Evolutionary conservation across 495 filamentous ascomycete species (phyloP).

Genomic region (Peziza echinospora): DNA sequence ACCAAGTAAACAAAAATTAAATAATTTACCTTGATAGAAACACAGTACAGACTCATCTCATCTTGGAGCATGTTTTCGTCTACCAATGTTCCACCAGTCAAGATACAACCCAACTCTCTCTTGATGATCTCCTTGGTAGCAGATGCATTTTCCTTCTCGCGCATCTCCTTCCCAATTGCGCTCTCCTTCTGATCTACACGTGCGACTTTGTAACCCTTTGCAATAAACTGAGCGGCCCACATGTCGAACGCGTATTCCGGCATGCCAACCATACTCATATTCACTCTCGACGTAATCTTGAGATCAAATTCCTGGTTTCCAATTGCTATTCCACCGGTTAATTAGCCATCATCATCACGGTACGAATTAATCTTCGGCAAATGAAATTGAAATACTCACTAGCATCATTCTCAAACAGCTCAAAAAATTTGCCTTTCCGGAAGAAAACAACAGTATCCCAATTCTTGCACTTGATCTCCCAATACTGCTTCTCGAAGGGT

Average conservation of each 20-base stretch:
- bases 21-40: constrained; percentile 49
- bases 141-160: constrained; percentile 39
- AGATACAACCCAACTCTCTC: constrained; percentile 71
- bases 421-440: constrained; percentile 99
- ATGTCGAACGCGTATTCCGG: constrained; percentile 83
- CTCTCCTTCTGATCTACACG: constrained; percentile 92
- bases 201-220: constrained; percentile 50
- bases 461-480: constrained; percentile 97
- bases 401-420: constrained; percentile 94
- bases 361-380: not conserved
- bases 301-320: constrained; percentile 94
- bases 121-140: constrained; percentile 66
- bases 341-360: not conserved
- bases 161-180: constrained; percentile 92
- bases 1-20: not conserved
- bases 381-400: constrained; percentile 21
- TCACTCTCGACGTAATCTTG: constrained; percentile 93
- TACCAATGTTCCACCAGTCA: constrained; percentile 81
- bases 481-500: constrained; percentile 94
- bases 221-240: constrained; percentile 19
- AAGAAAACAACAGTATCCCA: constrained; percentile 98
- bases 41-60: constrained; percentile 92
- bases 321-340: constrained; percentile 38
- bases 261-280: constrained; percentile 96
- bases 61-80: constrained; percentile 94